A percentile compares a stretch with the other conserved stretches of the same genome.
Conservation (phyloP, 768 basidiomycete genomes). For the Boletus edulis region DNA sequence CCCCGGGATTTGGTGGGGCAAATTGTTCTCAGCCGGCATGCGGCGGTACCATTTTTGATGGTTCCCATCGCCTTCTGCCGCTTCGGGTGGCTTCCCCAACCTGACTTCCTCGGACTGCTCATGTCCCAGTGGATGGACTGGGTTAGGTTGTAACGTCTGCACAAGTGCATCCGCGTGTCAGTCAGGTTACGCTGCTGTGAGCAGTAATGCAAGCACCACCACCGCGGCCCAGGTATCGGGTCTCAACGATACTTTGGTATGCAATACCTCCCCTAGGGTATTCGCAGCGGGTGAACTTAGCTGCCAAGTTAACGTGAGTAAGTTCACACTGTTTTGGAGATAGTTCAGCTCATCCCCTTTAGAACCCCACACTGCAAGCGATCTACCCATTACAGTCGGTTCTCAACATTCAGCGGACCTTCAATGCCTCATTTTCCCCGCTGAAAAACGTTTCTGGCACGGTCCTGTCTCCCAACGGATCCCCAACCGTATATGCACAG, state of each 20-base stretch:
- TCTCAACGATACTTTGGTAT: conserved; percentile 67
- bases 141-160: conserved; percentile 81
- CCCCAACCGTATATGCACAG: conserved; percentile 62
- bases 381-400: conserved; percentile 67
- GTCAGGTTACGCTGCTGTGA: conserved; percentile 49
- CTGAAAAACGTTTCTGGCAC: conserved; percentile 34
- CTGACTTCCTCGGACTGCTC: conserved; percentile 64
- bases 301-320: conserved; percentile 75
- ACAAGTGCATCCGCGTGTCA: conserved; percentile 65
- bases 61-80: conserved; percentile 39
- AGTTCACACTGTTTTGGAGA: not conserved
- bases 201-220: conserved; percentile 33
- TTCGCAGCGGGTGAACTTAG: conserved; percentile 82
- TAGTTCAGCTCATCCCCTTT: not conserved
- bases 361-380: conserved; percentile 85
- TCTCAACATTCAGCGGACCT: conserved; percentile 76
- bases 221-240: conserved; percentile 29
- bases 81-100: conserved; percentile 53
- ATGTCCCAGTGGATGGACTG: conserved; percentile 75
- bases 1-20: conserved; percentile 74
- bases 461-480: conserved; percentile 44
- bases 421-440: conserved; percentile 69
- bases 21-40: conserved; percentile 71
- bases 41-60: conserved; percentile 80
- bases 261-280: conserved; percentile 66